Evolutionary conservation across 768 basidiomycete genomes (phyloP).

Genomic region (Kwoniella dendrophila): DNA sequence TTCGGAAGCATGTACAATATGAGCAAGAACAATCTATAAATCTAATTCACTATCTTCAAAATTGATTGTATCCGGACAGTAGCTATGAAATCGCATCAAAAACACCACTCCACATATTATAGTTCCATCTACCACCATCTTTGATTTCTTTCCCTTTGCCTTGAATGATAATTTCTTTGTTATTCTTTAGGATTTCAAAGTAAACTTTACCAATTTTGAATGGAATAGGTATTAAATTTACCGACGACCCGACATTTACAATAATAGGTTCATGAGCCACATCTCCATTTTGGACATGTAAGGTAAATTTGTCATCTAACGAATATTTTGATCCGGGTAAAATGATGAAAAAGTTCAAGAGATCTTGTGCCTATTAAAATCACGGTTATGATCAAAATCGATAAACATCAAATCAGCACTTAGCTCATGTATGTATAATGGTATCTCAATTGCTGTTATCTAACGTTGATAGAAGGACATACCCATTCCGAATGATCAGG

Average conservation of each 20-base stretch:
- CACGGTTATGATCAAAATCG: not conserved
- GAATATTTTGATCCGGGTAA: slow-evolving; percentile 18
- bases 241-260: slow-evolving; percentile 27
- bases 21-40: no score
- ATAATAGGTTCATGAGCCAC: slow-evolving; percentile 6
- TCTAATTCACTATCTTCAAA: no score
- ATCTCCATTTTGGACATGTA: slow-evolving; percentile 20
- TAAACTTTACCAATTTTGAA: slow-evolving; percentile 42
- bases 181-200: slow-evolving; percentile 30
- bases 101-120: slow-evolving; percentile 52
- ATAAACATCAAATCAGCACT: not conserved
- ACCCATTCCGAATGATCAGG: slow-evolving; percentile 52
- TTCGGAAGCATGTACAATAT: no score
- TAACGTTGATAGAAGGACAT: slow-evolving; percentile 17
- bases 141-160: slow-evolving; percentile 30
- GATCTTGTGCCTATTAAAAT: slow-evolving; percentile 48
- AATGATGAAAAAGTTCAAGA: slow-evolving; percentile 47
- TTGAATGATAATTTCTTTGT: slow-evolving; percentile 14
- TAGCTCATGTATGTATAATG: not conserved
- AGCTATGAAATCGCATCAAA: slow-evolving; percentile 10
- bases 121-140: slow-evolving; percentile 39
- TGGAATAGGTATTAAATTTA: slow-evolving; percentile 34
- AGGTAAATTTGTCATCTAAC: not conserved
- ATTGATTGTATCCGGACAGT: not conserved
- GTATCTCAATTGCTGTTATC: no score